phyloP scores from a whole-genome alignment of 768 basidiomycete species.

The Mycena epipterygia region DNA sequence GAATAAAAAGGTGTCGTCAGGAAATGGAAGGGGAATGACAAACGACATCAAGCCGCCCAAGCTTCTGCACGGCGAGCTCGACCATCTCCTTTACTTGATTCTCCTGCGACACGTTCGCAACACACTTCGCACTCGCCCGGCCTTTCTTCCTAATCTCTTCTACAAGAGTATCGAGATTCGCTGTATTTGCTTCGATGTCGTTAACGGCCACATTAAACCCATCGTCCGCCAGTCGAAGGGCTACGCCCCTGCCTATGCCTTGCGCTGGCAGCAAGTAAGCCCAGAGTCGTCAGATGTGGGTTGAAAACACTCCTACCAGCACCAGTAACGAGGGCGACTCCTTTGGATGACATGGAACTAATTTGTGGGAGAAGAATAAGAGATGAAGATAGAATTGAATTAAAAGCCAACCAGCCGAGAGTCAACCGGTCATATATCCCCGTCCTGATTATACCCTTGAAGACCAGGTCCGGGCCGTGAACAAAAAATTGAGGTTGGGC shows the following conservation, averaged over 20 bases:
- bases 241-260: slow-evolving; percentile 49
- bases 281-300: not conserved
- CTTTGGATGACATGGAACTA: slow-evolving; percentile 35
- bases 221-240: slow-evolving; percentile 51
- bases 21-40: not conserved
- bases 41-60: slow-evolving; percentile 49
- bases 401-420: too few species aligned
- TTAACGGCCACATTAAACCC: slow-evolving; percentile 53
- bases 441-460: too few species aligned
- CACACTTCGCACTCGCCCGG: not conserved
- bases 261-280: not conserved
- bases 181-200: slow-evolving; percentile 41
- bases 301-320: slow-evolving; percentile 25
- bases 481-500: too few species aligned
- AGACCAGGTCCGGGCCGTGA: too few species aligned
- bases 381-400: too few species aligned
- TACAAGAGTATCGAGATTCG: slow-evolving; percentile 33
- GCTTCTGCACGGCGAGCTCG: slow-evolving; percentile 30
- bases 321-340: slow-evolving; percentile 49
- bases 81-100: slow-evolving; percentile 42
- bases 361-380: not conserved
- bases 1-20: not conserved
- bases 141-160: slow-evolving; percentile 30
- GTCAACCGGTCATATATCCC: too few species aligned
- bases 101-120: slow-evolving; percentile 40